Base-by-base conservation (phyloP, 768 basidiomycete species). In the Xerocomellus chrysenteron region DNA sequence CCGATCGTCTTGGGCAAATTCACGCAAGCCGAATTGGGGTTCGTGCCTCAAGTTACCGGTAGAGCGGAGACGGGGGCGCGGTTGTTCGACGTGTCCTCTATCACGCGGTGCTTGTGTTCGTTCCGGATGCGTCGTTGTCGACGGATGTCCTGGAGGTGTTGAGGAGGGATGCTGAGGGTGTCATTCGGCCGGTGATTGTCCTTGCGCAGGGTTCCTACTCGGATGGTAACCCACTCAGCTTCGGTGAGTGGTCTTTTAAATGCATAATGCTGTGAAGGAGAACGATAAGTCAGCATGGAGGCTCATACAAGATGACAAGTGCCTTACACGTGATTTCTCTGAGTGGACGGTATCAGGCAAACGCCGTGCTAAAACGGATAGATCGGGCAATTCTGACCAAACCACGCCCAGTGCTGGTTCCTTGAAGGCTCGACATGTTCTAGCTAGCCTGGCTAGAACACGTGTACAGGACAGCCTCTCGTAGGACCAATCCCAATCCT, bases 1-100 rank as follows among this genome's bases (percentile, higher is more conserved):
- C 64, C 67, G 9, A 65, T 76, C 21, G 68, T 76, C 3, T 39
- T 71, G 0, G 74, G 80, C 59, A 76, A 78, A 53, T 67, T 69
- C 12, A 35, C 62, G 41, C 58, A 57, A 1, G 61, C 47, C 0
- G 60, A 26, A 13, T 64, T 80, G 0, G 26, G 26, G 13, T 62
- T 78, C 19, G 55, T 71, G 2, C 21, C 46, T 12, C 30, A 35
- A 11, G 9, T 3, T 56, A 16, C 17, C 52, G 59, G 10, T 52
- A 55, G 30, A 5, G 9, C 17, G 2, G 21, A 24, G 28, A 45
- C 47, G 37, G 39, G 21, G 39, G 60, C 59, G 44, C 53, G 47
- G 24, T 32, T 72, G 37, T 72, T 71, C 17, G 58, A 61, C 35
- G 12, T 69, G 35, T 70, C 73, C 50, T 43, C 7, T 44, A 53